Evolutionary conservation across 306 rosid species (phyloP).

Genomic region (Macrotyloma uniflorum): DNA sequence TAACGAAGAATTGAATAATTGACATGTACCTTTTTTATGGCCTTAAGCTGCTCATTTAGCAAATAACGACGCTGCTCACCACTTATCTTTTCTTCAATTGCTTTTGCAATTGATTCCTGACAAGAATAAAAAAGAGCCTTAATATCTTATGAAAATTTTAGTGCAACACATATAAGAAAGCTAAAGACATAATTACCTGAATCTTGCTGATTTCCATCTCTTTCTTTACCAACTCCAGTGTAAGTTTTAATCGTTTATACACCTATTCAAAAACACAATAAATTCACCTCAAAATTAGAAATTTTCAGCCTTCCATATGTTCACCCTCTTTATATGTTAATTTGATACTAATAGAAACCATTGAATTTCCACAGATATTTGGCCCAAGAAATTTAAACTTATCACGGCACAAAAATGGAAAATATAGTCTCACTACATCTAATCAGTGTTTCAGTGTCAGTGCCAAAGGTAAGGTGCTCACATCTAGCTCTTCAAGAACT

Average conservation of each 20-base stretch:
- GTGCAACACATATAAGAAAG: not conserved
- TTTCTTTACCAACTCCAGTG: constrained; percentile 94
- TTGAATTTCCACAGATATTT: not conserved
- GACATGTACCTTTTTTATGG: constrained; percentile 84
- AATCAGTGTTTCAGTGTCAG: constrained; percentile 23
- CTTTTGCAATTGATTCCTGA: constrained; percentile 98
- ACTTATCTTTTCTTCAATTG: constrained; percentile 98
- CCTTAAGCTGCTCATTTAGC: constrained; percentile 95
- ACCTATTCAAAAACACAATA: constrained; percentile 60
- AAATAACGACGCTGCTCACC: constrained; percentile 98
- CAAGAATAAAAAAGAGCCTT: constrained; percentile 32
- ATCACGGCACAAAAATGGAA: not conserved
- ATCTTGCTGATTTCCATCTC: constrained; percentile 99
- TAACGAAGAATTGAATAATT: constrained; percentile 14
- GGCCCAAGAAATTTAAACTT: constrained; percentile 27
- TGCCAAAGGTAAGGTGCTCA: constrained; percentile 48
- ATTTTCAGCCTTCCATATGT: constrained; percentile 17
- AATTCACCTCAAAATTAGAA: constrained; percentile 26
- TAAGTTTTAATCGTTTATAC: constrained; percentile 82
- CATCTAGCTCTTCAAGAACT: constrained; percentile 99
- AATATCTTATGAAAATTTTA: constrained; percentile 26
- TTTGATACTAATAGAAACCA: not conserved
- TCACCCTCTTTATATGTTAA: constrained; percentile 24
- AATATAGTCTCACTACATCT: constrained; percentile 3
- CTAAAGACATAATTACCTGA: constrained; percentile 62